Evolutionary conservation across 257 asterid genomes (phyloP).

Genomic region (Solanum clarkiae): DNA sequence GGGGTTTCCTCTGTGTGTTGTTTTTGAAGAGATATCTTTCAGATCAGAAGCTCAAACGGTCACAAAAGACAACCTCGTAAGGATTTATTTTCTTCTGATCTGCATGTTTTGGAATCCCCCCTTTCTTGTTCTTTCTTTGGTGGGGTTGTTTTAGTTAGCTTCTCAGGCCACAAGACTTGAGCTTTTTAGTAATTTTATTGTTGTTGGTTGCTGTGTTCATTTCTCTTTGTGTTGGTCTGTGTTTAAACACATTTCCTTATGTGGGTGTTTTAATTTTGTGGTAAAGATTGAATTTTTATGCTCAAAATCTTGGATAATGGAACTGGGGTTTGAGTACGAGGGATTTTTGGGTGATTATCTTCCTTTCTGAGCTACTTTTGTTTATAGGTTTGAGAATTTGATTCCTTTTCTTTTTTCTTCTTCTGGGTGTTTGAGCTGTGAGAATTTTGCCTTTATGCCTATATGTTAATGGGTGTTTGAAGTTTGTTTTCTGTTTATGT

Average conservation of each 20-base stretch:
- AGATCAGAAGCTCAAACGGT: constrained; percentile 5
- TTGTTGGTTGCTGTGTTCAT: neutral
- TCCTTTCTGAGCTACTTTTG: neutral
- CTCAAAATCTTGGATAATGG: neutral
- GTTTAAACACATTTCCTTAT: neutral
- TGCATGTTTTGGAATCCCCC: neutral
- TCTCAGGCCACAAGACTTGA: neutral
- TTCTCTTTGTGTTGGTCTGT: neutral
- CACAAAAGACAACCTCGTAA: neutral
- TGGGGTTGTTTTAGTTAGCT: constrained; percentile 1
- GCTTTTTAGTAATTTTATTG: neutral
- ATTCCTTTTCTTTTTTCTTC: neutral
- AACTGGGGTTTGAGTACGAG: neutral
- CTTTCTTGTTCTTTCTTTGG: neutral
- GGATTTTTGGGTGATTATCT: neutral
- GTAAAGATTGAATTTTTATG: neutral
- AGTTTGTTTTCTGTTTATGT: neutral
- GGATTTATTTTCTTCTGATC: neutral
- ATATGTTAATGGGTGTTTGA: neutral
- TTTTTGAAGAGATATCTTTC: neutral
- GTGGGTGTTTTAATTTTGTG: neutral
- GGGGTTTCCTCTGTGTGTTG: constrained; percentile 1
- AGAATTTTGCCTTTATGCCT: neutral
- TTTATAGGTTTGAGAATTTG: neutral
- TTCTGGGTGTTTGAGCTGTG: neutral